A percentile compares a stretch with the other conserved stretches of the same genome.
Evolutionary conservation across 768 basidiomycete genomes (phyloP).

Genomic region (Tylopilus cervinicoccineus): DNA sequence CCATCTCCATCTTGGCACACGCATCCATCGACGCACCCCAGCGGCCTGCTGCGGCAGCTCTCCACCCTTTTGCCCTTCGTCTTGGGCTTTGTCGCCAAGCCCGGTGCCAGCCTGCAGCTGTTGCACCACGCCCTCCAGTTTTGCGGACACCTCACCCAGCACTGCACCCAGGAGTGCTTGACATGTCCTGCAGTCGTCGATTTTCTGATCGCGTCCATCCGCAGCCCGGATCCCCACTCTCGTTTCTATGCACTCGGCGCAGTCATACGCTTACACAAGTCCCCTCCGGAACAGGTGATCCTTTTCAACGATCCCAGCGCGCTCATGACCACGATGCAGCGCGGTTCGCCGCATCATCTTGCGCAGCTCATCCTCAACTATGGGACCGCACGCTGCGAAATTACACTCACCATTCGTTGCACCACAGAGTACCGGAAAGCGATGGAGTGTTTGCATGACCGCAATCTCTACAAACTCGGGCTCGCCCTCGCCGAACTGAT

Average conservation of each 20-base stretch:
- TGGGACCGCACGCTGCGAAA: slow-evolving; percentile 46
- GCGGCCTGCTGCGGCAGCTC: slow-evolving; percentile 38
- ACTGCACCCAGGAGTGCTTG: slow-evolving; percentile 43
- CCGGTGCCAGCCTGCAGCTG: slow-evolving; percentile 37
- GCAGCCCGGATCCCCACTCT: slow-evolving; percentile 50
- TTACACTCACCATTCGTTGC: slow-evolving; percentile 38
- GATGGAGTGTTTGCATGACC: slow-evolving; percentile 45
- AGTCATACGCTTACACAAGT: slow-evolving; percentile 47
- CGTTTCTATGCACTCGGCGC: slow-evolving; percentile 51
- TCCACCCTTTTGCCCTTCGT: slow-evolving; percentile 40
- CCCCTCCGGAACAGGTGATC: slow-evolving; percentile 42
- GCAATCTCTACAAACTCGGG: slow-evolving; percentile 50
- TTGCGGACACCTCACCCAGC: slow-evolving; percentile 39
- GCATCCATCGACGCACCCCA: slow-evolving; percentile 42
- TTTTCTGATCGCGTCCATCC: slow-evolving; percentile 54
- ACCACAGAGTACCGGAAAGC: slow-evolving; percentile 45
- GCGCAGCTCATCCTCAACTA: slow-evolving; percentile 45
- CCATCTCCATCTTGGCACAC: slow-evolving; percentile 51
- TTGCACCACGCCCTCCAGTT: slow-evolving; percentile 52
- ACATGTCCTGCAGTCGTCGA: slow-evolving; percentile 40
- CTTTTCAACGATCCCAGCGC: slow-evolving; percentile 45
- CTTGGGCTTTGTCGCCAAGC: slow-evolving; percentile 41
- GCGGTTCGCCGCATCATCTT: slow-evolving; percentile 45
- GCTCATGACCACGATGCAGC: slow-evolving; percentile 40
- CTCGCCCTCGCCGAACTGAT: slow-evolving; percentile 47